These are phyloP conservation scores for Turritis glabra DNA, from an alignment of 345 rosid species.

Conservation along the genomic window DNA sequence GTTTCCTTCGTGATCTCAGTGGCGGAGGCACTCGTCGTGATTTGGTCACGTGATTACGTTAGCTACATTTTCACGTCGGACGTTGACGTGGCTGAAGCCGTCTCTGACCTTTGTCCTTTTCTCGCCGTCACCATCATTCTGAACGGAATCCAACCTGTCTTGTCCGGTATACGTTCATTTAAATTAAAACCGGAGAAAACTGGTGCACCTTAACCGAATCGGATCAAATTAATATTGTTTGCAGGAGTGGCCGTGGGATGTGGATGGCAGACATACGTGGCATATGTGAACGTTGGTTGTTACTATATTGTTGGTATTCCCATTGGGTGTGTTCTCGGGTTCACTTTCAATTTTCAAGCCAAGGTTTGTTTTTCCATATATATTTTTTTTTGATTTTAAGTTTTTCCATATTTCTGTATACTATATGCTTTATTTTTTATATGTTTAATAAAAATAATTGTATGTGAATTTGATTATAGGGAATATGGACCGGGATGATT, in stretches of 20 bases:
- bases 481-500: conserved; percentile 69
- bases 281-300: conserved; percentile 64
- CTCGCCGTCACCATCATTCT: conserved; percentile 61
- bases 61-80: conserved; percentile 66
- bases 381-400: not conserved
- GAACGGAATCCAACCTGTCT: conserved; percentile 72
- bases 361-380: conserved; percentile 41
- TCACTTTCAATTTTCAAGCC: conserved; percentile 49
- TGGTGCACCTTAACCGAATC: not conserved
- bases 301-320: conserved; percentile 66
- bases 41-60: conserved; percentile 43
- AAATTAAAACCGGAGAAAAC: not conserved
- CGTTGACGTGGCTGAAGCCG: conserved; percentile 57
- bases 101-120: conserved; percentile 64
- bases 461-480: conserved; percentile 34
- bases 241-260: conserved; percentile 80
- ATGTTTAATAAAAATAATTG: not conserved
- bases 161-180: conserved; percentile 47
- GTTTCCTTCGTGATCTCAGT: conserved; percentile 51
- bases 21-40: conserved; percentile 30
- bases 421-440: not conserved
- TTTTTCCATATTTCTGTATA: not conserved
- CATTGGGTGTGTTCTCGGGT: conserved; percentile 57
- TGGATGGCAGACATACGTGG: conserved; percentile 76
- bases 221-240: conserved; percentile 2